phyloP scores from a whole-genome alignment of 78 protist genomes.

The Guillardia theta region DNA sequence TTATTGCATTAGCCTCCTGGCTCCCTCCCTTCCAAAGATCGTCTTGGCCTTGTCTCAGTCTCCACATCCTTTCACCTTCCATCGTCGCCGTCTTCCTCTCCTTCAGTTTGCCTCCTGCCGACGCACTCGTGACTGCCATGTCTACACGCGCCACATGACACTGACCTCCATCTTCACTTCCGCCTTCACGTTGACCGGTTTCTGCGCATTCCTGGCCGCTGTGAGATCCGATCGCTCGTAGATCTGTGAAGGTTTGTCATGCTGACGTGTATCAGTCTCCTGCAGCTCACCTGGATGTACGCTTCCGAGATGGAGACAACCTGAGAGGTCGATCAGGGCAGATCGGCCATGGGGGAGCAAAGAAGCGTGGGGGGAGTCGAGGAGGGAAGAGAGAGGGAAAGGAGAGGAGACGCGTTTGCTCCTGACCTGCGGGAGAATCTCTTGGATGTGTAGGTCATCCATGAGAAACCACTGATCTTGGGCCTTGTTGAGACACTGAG shows the following conservation, averaged over 20 bases:
- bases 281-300: no score
- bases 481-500: conserved; percentile 47
- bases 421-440: conserved; percentile 69
- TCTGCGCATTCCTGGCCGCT: neutral
- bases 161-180: neutral
- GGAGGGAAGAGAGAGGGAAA: neutral
- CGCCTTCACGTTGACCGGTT: neutral
- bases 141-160: no score
- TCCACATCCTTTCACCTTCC: neutral
- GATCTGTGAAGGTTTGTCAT: no score
- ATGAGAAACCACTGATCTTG: conserved; percentile 70
- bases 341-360: neutral
- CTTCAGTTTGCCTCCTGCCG: no score
- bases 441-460: conserved; percentile 68
- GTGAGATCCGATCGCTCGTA: conserved; percentile 25
- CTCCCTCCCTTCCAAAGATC: neutral
- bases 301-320: conserved; percentile 82
- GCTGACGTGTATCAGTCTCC: no score
- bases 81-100: neutral
- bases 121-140: no score
- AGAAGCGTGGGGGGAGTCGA: neutral
- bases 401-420: neutral
- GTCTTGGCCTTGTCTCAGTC: neutral
- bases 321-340: neutral
- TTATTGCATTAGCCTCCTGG: no score